phyloP scores from a whole-genome alignment of 1,284 basidiomycete species.

The Uromyces viciae-fabae region DNA sequence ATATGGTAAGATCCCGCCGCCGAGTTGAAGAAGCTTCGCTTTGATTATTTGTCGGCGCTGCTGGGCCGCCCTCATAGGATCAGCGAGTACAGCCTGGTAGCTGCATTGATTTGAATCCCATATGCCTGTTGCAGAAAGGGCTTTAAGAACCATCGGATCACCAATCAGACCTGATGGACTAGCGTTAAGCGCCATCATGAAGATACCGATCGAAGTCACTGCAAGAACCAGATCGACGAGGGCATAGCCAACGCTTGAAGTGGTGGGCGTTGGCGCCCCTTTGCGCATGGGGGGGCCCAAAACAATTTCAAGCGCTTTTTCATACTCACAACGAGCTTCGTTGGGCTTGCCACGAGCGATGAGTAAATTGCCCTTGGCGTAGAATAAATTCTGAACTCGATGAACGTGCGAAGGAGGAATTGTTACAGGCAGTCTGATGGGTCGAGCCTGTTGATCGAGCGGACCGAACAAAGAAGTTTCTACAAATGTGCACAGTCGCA shows the following conservation, averaged over 20 bases:
- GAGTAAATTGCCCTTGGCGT: constrained; percentile 58
- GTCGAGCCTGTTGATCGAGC: constrained; percentile 45
- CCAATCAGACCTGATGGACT: constrained; percentile 51
- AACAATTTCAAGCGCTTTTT: constrained; percentile 54
- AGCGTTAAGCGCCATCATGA: constrained; percentile 55
- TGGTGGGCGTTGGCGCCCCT: constrained; percentile 43
- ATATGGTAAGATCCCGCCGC: constrained; percentile 58
- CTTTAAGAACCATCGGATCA: constrained; percentile 48
- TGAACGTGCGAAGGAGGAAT: constrained; percentile 56
- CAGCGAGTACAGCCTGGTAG: constrained; percentile 36
- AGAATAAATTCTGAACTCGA: constrained; percentile 58
- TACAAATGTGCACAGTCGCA: constrained; percentile 46
- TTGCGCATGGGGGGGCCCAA: constrained; percentile 33
- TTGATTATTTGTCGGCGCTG: constrained; percentile 55
- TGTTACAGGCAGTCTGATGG: constrained; percentile 48
- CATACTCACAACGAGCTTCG: constrained; percentile 55
- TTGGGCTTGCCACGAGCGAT: constrained; percentile 51
- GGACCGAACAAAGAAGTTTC: constrained; percentile 44
- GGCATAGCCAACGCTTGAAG: constrained; percentile 47
- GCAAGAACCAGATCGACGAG: constrained; percentile 40
- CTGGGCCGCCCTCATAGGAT: constrained; percentile 55
- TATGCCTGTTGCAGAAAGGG: constrained; percentile 29
- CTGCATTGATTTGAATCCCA: constrained; percentile 31
- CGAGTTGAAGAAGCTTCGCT: constrained; percentile 53
- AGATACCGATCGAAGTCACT: constrained; percentile 52